These are phyloP conservation scores for Talaromyces marneffei DNA, from an alignment of 2,329 filamentous ascomycete species.

Conservation along the genomic window DNA sequence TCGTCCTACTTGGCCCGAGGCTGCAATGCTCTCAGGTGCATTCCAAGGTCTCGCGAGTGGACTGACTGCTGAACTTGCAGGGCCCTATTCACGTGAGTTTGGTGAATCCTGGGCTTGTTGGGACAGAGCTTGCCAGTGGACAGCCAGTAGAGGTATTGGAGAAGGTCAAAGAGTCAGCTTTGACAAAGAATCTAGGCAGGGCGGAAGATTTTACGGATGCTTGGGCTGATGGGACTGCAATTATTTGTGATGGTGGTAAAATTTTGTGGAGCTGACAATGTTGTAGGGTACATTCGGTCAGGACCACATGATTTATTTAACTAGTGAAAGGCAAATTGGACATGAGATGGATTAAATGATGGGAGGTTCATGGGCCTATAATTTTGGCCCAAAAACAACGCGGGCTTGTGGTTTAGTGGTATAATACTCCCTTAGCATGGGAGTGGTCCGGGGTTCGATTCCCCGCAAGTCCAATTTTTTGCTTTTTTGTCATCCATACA, in stretches of 20 bases:
- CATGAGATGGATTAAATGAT: no score
- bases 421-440: slow-evolving; percentile 40
- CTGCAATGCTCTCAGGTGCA: slow-evolving; percentile 22
- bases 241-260: slow-evolving; percentile 35
- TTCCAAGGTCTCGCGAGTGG: slow-evolving; percentile 23
- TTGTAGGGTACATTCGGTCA: no score
- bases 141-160: background rate
- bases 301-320: no score
- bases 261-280: background rate
- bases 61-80: slow-evolving; percentile 58
- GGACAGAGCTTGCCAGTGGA: slow-evolving; percentile 38
- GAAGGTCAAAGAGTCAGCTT: slow-evolving; percentile 17
- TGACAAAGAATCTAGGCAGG: slow-evolving; percentile 33
- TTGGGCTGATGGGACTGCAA: slow-evolving; percentile 33
- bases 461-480: slow-evolving; percentile 22
- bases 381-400: background rate
- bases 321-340: no score
- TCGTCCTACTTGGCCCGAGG: slow-evolving; percentile 29
- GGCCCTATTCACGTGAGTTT: slow-evolving; percentile 60
- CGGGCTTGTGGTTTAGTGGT: slow-evolving; percentile 34
- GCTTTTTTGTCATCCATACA: no score
- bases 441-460: slow-evolving; percentile 41
- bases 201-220: slow-evolving; percentile 38
- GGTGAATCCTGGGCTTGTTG: slow-evolving; percentile 51
- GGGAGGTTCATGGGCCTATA: background rate